Percentiles rank a stretch among this genome's conserved stretches.
These are phyloP conservation scores for Apophysomyces variabilis DNA, from an alignment of 371 early-diverging fungal genomes.

Conservation along the genomic window DNA sequence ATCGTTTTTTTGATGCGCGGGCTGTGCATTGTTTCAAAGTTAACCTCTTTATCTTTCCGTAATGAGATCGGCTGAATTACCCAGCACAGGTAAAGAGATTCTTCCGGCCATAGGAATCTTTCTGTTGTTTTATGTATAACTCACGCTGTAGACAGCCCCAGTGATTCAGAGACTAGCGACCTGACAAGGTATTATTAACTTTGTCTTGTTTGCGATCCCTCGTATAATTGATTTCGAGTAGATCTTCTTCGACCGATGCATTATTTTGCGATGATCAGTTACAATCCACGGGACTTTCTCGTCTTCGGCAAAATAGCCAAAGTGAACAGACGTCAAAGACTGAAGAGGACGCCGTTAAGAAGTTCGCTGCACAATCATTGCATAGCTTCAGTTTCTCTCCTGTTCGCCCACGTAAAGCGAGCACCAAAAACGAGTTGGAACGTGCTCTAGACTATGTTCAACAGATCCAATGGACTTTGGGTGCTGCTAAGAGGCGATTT, in stretches of 20 bases:
- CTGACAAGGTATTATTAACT: background rate
- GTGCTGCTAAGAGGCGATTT: conserved; percentile 39
- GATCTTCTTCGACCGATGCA: background rate
- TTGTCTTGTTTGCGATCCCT: background rate
- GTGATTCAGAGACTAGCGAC: conserved; percentile 1
- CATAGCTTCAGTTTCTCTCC: conserved; percentile 65
- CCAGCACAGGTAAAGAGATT: background rate
- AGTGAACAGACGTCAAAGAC: background rate
- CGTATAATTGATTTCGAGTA: background rate
- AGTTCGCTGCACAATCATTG: conserved; percentile 58
- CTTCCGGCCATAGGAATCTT: background rate
- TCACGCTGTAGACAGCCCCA: conserved; percentile 5
- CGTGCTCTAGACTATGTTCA: conserved; percentile 64
- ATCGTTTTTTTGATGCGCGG: background rate
- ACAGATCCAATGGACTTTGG: conserved; percentile 53
- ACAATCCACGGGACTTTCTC: background rate
- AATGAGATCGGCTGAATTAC: background rate
- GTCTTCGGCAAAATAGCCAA: background rate
- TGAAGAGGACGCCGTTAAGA: conserved; percentile 28
- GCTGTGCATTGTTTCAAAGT: background rate
- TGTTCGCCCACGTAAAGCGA: conserved; percentile 40
- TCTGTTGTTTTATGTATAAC: background rate
- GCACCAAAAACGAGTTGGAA: conserved; percentile 47
- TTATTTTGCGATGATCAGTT: background rate
- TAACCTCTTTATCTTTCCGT: background rate